phyloP scores from a whole-genome alignment of 2,329 filamentous ascomycete species.

The Fusarium siculi region DNA sequence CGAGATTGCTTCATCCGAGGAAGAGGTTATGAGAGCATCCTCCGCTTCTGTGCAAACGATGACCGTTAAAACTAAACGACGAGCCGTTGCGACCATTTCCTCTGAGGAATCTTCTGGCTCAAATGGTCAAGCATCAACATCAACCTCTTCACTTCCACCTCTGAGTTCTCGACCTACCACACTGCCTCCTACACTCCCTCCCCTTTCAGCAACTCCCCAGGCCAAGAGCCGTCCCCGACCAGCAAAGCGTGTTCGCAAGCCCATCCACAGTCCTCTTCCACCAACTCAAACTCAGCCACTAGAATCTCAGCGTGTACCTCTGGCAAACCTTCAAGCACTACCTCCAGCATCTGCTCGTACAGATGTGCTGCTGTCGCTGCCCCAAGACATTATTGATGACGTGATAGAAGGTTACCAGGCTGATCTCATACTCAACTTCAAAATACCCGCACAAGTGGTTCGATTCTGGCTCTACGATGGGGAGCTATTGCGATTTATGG shows the following conservation, averaged over 20 bases:
- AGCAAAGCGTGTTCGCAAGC: conserved; percentile 42
- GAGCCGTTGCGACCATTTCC: conserved; percentile 2
- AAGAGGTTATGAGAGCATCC: conserved; percentile 22
- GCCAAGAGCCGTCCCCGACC: conserved; percentile 2
- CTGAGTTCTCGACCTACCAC: conserved; percentile 34
- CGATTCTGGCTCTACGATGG: conserved; percentile 73
- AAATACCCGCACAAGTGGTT: conserved; percentile 62
- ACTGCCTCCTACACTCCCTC: conserved; percentile 17
- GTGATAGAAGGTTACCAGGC: conserved; percentile 63
- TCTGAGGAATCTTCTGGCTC: conserved; percentile 28
- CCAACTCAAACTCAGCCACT: conserved; percentile 47
- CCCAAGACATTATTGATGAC: conserved; percentile 57
- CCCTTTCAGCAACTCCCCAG: conserved; percentile 28
- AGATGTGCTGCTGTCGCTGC: conserved; percentile 65
- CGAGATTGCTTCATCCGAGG: conserved; percentile 46
- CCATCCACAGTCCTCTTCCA: conserved; percentile 40
- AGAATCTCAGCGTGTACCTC: conserved; percentile 62
- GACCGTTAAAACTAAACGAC: neutral
- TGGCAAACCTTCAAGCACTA: conserved; percentile 60
- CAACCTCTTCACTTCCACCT: conserved; percentile 17
- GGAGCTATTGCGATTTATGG: conserved; percentile 68
- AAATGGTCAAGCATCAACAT: conserved; percentile 9
- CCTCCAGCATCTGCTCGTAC: conserved; percentile 60
- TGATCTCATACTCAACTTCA: conserved; percentile 66
- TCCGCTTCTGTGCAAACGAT: conserved; percentile 3